Evolutionary conservation across 371 early-diverging fungal species (phyloP).

Genomic region (Apophysomyces variabilis): DNA sequence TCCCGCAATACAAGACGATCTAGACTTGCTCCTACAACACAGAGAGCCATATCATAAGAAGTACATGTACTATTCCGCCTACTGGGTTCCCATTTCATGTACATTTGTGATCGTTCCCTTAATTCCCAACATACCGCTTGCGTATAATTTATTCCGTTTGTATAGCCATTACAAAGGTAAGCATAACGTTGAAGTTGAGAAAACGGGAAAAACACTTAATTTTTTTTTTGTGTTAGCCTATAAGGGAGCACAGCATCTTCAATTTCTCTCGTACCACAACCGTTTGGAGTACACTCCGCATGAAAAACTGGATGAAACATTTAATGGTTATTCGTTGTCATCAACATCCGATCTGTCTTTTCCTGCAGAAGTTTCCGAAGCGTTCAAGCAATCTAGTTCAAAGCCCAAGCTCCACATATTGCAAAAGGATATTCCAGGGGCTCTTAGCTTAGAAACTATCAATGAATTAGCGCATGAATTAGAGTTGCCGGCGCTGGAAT

Average conservation of each 20-base stretch:
- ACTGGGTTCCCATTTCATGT: slow-evolving; percentile 73
- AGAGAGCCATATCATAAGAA: slow-evolving; percentile 73
- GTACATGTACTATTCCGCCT: slow-evolving; percentile 71
- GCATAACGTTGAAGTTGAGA: background rate
- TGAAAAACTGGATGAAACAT: slow-evolving; percentile 34
- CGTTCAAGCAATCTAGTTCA: slow-evolving; percentile 20
- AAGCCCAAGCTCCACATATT: slow-evolving; percentile 29
- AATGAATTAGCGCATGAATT: slow-evolving; percentile 29
- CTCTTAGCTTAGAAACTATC: slow-evolving; percentile 27
- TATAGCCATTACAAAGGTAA: slow-evolving; percentile 81
- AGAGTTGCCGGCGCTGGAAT: slow-evolving; percentile 42
- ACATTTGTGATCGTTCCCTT: slow-evolving; percentile 78
- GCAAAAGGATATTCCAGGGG: slow-evolving; percentile 39
- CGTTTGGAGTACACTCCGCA: slow-evolving; percentile 30
- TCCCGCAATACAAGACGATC: slow-evolving; percentile 41
- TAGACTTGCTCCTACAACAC: slow-evolving; percentile 51
- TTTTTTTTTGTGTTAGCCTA: slow-evolving; percentile 46
- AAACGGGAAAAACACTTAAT: background rate
- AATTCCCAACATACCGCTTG: slow-evolving; percentile 82
- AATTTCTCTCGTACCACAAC: slow-evolving; percentile 34
- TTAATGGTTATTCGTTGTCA: slow-evolving; percentile 15
- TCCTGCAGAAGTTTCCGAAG: slow-evolving; percentile 28
- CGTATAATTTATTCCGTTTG: slow-evolving; percentile 82
- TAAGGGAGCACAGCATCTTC: slow-evolving; percentile 66
- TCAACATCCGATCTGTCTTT: slow-evolving; percentile 40